Evolutionary conservation across 148 eudicot genomes (phyloP).

Genomic region (Heliosperma pusillum): DNA sequence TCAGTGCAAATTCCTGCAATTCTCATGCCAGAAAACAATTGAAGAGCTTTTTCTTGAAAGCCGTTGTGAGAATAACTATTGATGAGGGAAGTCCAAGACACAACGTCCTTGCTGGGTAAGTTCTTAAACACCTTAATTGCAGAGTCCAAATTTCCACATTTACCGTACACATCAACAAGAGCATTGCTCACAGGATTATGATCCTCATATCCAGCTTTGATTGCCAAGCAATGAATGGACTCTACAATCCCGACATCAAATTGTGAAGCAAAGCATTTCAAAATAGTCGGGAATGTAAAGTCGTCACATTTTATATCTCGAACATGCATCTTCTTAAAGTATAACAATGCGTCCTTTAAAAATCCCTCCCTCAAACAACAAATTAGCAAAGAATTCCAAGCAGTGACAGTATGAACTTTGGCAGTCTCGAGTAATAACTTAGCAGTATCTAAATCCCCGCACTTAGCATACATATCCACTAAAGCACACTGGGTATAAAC

Average conservation of each 20-base stretch:
- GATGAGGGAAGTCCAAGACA: slow-evolving; percentile 75
- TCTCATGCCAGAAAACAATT: slow-evolving; percentile 53
- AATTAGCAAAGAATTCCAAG: slow-evolving; percentile 79
- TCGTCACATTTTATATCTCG: slow-evolving; percentile 56
- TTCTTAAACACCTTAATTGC: slow-evolving; percentile 44
- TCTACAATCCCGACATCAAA: slow-evolving; percentile 38
- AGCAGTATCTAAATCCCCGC: slow-evolving; percentile 55
- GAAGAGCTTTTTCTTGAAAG: slow-evolving; percentile 54
- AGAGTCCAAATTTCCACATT: slow-evolving; percentile 38
- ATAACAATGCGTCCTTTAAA: slow-evolving; percentile 48
- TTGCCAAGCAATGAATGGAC: slow-evolving; percentile 53
- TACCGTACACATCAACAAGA: slow-evolving; percentile 74
- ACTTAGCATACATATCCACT: slow-evolving; percentile 77
- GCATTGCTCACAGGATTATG: slow-evolving; percentile 64
- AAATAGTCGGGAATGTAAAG: slow-evolving; percentile 62
- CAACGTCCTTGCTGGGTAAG: slow-evolving; percentile 48
- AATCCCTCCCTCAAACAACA: slow-evolving; percentile 59
- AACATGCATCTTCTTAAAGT: slow-evolving; percentile 54
- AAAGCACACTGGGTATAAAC: slow-evolving; percentile 57
- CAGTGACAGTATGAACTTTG: slow-evolving; percentile 41
- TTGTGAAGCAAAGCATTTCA: slow-evolving; percentile 50
- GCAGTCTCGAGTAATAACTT: slow-evolving; percentile 41
- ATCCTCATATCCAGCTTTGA: slow-evolving; percentile 60
- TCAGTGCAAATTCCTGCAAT: slow-evolving; percentile 46
- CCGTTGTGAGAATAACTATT: slow-evolving; percentile 49